Evolutionary conservation across 2,329 filamentous ascomycete genomes (phyloP).

Genomic region (Grosmannia clavigera): DNA sequence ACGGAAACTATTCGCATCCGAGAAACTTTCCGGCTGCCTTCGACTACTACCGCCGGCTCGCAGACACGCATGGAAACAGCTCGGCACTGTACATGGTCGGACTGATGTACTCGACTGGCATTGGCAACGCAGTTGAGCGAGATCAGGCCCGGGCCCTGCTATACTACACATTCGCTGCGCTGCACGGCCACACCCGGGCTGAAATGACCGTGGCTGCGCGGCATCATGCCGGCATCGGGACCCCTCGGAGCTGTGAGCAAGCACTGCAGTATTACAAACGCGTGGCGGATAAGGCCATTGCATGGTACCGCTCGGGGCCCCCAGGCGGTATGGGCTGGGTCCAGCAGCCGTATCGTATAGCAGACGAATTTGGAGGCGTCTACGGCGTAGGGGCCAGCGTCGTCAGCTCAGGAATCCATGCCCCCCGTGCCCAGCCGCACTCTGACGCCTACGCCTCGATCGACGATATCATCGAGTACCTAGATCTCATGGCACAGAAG

Average conservation of each 20-base stretch:
- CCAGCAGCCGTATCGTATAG: slow-evolving; percentile 69
- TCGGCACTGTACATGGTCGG: slow-evolving; percentile 94
- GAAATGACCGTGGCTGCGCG: slow-evolving; percentile 91
- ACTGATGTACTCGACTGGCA: slow-evolving; percentile 87
- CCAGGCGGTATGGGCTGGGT: slow-evolving; percentile 74
- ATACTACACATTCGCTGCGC: slow-evolving; percentile 88
- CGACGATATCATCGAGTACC: slow-evolving; percentile 88
- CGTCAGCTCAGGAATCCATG: slow-evolving; percentile 74
- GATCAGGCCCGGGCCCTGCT: slow-evolving; percentile 87
- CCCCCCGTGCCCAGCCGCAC: slow-evolving; percentile 57
- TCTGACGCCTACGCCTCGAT: slow-evolving; percentile 76
- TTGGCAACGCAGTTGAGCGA: slow-evolving; percentile 66
- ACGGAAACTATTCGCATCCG: slow-evolving; percentile 84
- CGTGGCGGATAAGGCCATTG: slow-evolving; percentile 85
- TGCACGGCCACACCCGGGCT: slow-evolving; percentile 68
- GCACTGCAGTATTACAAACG: slow-evolving; percentile 82
- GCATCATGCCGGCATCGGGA: slow-evolving; percentile 73
- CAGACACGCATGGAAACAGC: slow-evolving; percentile 66
- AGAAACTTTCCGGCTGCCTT: slow-evolving; percentile 71
- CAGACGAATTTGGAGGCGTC: slow-evolving; percentile 81
- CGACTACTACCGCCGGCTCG: slow-evolving; percentile 66
- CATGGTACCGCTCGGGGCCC: slow-evolving; percentile 77
- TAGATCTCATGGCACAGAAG: slow-evolving; percentile 81
- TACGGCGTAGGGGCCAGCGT: slow-evolving; percentile 93
- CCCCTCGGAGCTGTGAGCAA: slow-evolving; percentile 72